Percentiles rank a stretch among this genome's conserved stretches.
phyloP scores from a whole-genome alignment of 1,139 yeast species.

The Lodderomyces beijingensis region DNA sequence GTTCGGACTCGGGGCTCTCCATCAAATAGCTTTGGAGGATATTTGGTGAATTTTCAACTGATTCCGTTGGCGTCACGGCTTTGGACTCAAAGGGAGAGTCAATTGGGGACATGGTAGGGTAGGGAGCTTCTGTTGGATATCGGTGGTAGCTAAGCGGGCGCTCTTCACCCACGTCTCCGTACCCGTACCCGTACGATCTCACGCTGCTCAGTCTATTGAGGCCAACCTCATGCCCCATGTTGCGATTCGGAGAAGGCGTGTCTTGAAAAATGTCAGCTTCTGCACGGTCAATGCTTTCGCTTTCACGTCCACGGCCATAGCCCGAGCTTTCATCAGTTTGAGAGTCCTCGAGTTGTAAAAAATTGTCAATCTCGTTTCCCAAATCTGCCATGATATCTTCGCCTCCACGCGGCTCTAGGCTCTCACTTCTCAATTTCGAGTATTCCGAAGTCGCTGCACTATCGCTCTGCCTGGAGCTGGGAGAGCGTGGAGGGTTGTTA shows the following conservation, averaged over 20 bases:
- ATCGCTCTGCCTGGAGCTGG: background rate
- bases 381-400: conserved; percentile 5
- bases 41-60: conserved; percentile 8
- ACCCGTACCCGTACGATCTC: background rate
- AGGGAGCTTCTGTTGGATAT: conserved; percentile 8
- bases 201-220: too few species aligned
- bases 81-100: conserved; percentile 6
- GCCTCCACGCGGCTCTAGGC: background rate
- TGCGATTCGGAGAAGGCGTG: too few species aligned
- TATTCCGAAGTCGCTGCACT: background rate
- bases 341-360: conserved; percentile 8
- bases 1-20: conserved; percentile 2
- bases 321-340: conserved; percentile 3
- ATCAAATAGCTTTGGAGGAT: conserved; percentile 9
- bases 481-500: too few species aligned
- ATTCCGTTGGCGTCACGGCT: conserved; percentile 8
- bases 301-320: background rate
- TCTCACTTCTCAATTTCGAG: background rate
- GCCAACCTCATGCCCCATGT: too few species aligned
- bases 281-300: background rate
- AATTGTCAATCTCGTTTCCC: conserved; percentile 13
- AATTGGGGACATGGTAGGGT: conserved; percentile 6
- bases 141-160: background rate
- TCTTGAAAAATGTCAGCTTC: background rate
- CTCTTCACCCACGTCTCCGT: background rate